Evolutionary conservation across 257 asterid genomes (phyloP), one percentile per base, ranked within the genome.

Genomic region (Vinca minor): DNA sequence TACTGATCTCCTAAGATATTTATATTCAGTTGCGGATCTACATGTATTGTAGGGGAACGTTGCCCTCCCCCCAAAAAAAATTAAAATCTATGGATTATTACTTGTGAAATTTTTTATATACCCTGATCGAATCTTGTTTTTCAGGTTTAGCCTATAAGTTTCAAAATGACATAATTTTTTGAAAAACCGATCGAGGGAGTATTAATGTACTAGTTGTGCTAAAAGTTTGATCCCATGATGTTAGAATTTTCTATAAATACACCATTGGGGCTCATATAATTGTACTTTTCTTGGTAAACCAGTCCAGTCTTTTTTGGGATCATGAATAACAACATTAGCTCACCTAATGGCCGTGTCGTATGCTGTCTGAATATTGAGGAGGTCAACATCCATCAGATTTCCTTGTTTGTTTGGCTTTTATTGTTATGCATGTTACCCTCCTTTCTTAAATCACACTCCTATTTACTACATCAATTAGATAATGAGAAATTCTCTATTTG

Each of bases 221-320:
- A 42, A 12, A 11, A 10, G 9, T 63, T 47, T 26, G 3, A 31
- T 47, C 48, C 29, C 47, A 34, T 20, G 68, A 64, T 61, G 52
- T 63, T 34, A 46, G 32, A 6, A 29, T 47, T 35, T 21, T n/a
- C 47, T 9, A 46, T 25, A 47, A 11, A 29, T 17, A 42, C 17
- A 7, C 8, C n/a, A 54, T 7, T 5, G 17, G 46, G 9, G 31
- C 11, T 63, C 11, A 47, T 32, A 53, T 20, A 31, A 47, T 63
- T 38, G 41, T 63, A 9, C 58, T 38, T 47, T 31, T 29, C 45
- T 63, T 29, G 60, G 67, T 23, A 63, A 46, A 39, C 45, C 58
- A 31, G 39, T 63, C 18, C 44, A 31, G n/a, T 31, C 50, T 46
- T 63, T 29, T n/a, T 4, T 47, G 7, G 55, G 14, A 25, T 63